Evolutionary conservation across 1,284 basidiomycete species (phyloP).

Genomic region (Trichosporon ovoides): DNA sequence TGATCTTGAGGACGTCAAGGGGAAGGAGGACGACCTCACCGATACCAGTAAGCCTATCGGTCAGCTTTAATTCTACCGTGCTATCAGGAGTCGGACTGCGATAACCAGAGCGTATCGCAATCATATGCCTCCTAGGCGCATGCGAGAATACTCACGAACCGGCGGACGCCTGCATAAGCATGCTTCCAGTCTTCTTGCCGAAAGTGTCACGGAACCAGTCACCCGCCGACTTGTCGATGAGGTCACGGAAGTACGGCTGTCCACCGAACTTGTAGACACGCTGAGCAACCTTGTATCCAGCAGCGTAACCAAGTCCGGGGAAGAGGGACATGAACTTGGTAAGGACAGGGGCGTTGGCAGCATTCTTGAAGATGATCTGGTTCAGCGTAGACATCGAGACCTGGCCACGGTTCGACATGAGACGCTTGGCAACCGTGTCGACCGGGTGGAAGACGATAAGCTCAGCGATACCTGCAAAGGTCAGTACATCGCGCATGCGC

Average conservation of each 20-base stretch:
- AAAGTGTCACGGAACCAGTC: slow-evolving; percentile 72
- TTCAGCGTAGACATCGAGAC: slow-evolving; percentile 62
- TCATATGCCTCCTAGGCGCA: too few relatives aligned
- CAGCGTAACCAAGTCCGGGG: slow-evolving; percentile 96
- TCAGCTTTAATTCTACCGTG: too few relatives aligned
- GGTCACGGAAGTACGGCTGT: slow-evolving; percentile 94
- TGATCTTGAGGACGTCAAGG: slow-evolving; percentile 95
- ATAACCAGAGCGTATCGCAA: too few relatives aligned
- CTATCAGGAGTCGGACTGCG: too few relatives aligned
- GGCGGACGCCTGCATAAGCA: slow-evolving; percentile 91
- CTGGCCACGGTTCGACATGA: slow-evolving; percentile 93
- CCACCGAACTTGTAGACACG: slow-evolving; percentile 98
- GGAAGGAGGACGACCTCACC: slow-evolving; percentile 96
- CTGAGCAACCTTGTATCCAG: slow-evolving; percentile 92
- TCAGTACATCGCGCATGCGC: neutral
- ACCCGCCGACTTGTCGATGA: slow-evolving; percentile 74
- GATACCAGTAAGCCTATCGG: slow-evolving; percentile 79
- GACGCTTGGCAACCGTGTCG: slow-evolving; percentile 91
- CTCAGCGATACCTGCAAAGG: slow-evolving; percentile 77
- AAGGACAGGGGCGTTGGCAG: slow-evolving; percentile 63
- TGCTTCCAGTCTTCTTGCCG: slow-evolving; percentile 92
- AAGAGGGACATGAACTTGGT: slow-evolving; percentile 84
- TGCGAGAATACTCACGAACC: slow-evolving; percentile 66
- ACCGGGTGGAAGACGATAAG: slow-evolving; percentile 85
- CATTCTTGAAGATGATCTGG: slow-evolving; percentile 80